Evolutionary conservation across 2,329 filamentous ascomycete species (phyloP).

Genomic region (Verticillium isaacii): DNA sequence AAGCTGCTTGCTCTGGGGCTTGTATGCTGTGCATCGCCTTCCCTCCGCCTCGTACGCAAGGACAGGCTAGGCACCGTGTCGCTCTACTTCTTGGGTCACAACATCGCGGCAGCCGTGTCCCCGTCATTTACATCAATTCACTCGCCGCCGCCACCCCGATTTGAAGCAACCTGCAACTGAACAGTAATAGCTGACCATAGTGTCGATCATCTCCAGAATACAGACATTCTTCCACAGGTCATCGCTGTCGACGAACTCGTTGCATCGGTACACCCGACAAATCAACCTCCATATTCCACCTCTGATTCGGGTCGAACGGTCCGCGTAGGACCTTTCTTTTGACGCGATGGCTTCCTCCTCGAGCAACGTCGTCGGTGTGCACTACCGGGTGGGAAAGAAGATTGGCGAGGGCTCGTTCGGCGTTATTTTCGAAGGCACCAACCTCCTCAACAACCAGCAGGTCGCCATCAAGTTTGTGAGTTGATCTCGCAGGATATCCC

Average conservation of each 20-base stretch:
- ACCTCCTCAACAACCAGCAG: conserved; percentile 97
- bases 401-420: conserved; percentile 98
- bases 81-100: not conserved
- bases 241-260: not conserved
- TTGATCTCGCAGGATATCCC: conserved; percentile 19
- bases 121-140: not conserved
- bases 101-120: not conserved
- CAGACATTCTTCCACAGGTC: not conserved
- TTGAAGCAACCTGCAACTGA: not conserved
- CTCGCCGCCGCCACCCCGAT: not conserved
- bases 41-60: conserved; percentile 1
- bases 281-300: conserved; percentile 2
- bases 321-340: conserved; percentile 17
- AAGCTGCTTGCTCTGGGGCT: not conserved
- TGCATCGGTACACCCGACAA: not conserved
- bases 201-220: not conserved
- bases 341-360: conserved; percentile 75
- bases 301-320: conserved; percentile 12
- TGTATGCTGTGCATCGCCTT: not conserved
- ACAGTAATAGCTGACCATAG: not conserved
- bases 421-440: conserved; percentile 98
- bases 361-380: conserved; percentile 96
- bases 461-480: conserved; percentile 98
- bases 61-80: conserved; percentile 3
- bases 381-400: conserved; percentile 98